phyloP scores from a whole-genome alignment of 108 stramenopile species.

The Aurantiochytrium sp. region DNA sequence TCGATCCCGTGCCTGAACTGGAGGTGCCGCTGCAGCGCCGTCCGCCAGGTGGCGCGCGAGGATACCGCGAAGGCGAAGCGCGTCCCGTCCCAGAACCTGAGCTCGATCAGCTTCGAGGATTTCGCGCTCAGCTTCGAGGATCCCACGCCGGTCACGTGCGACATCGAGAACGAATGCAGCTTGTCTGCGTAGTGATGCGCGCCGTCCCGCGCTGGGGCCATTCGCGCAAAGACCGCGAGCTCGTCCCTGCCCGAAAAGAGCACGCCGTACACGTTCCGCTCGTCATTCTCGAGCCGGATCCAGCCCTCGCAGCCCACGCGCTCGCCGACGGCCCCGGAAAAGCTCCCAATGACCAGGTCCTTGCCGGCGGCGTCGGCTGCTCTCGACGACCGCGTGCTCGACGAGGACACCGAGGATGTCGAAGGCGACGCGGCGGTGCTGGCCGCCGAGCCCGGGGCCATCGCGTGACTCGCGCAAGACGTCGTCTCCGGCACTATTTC shows the following conservation, averaged over 20 bases:
- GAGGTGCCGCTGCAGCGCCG: not conserved
- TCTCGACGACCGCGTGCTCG: not conserved
- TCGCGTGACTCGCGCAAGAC: no score
- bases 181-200: not conserved
- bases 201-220: not conserved
- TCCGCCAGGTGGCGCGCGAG: not conserved
- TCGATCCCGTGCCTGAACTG: not conserved
- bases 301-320: conserved; percentile 18
- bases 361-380: not conserved
- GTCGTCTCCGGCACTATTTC: no score
- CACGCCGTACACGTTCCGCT: not conserved
- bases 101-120: not conserved
- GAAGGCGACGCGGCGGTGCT: no score
- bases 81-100: not conserved
- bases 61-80: not conserved
- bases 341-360: not conserved
- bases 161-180: not conserved
- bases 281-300: not conserved
- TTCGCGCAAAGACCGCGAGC: not conserved
- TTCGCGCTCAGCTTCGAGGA: not conserved
- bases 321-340: conserved; percentile 7
- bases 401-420: not conserved
- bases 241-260: not conserved
- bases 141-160: no score
- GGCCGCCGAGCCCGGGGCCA: no score